Conservation (phyloP, 2,329 filamentous ascomycete genomes). For the Diaporthe sp. region DNA sequence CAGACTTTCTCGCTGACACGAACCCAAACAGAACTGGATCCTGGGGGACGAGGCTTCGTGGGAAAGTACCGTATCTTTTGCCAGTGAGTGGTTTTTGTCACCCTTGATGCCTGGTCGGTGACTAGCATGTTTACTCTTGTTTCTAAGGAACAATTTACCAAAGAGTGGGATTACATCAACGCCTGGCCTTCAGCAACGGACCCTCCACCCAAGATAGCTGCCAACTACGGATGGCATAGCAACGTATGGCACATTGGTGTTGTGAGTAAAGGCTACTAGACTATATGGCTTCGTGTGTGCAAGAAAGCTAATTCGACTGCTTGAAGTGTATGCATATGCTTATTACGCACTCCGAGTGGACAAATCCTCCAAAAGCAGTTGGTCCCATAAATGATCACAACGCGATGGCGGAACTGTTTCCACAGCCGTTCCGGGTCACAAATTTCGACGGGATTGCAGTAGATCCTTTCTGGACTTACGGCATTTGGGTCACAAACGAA, state of each 20-base stretch:
- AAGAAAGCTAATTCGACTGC: background rate
- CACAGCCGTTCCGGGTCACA: background rate
- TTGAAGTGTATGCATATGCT: slow-evolving; percentile 20
- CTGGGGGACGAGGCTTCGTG: background rate
- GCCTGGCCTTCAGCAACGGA: background rate
- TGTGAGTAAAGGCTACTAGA: background rate
- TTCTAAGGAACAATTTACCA: slow-evolving; percentile 6
- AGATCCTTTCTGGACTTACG: background rate
- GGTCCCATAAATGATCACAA: background rate
- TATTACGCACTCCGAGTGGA: background rate
- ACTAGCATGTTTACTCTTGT: background rate
- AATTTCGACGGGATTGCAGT: background rate
- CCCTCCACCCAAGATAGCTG: slow-evolving; percentile 2
- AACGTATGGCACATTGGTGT: slow-evolving; percentile 13
- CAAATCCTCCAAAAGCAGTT: background rate
- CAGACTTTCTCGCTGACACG: background rate
- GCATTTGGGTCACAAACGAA: background rate
- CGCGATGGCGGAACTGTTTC: background rate
- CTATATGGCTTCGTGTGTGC: background rate
- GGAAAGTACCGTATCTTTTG: background rate
- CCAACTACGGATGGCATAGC: slow-evolving; percentile 5
- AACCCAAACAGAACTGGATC: background rate
- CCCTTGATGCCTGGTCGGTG: background rate
- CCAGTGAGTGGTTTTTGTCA: background rate
- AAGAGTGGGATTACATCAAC: slow-evolving; percentile 14